phyloP scores from a whole-genome alignment of 2,329 filamentous ascomycete genomes.

The Xylaria sp. region DNA sequence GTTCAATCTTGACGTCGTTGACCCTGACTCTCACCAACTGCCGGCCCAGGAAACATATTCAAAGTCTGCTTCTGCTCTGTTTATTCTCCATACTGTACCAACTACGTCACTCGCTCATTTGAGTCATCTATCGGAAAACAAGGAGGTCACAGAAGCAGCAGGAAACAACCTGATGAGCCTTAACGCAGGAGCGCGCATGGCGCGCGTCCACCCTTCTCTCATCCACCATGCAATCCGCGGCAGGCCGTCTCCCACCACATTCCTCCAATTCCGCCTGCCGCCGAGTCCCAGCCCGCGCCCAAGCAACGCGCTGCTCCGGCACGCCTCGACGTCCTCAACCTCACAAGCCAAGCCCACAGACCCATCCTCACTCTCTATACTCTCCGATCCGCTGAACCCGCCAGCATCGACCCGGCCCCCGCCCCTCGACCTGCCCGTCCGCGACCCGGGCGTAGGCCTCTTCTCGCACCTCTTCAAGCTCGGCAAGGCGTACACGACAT shows the following conservation, averaged over 20 bases:
- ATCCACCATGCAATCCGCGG: slow-evolving; percentile 8
- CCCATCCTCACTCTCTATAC: neutral
- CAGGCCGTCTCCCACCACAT: neutral
- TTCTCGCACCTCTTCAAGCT: slow-evolving; percentile 62
- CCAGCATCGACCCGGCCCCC: slow-evolving; percentile 76
- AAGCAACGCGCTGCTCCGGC: neutral
- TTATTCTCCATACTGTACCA: neutral
- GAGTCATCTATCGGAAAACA: neutral
- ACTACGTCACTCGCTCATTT: neutral
- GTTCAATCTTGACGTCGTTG: slow-evolving; percentile 13
- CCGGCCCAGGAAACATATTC: too few relatives aligned
- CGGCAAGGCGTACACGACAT: slow-evolving; percentile 77
- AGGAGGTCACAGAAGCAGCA: too few relatives aligned
- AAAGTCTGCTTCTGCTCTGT: neutral
- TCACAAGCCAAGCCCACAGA: neutral
- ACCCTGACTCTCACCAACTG: too few relatives aligned
- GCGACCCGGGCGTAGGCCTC: slow-evolving; percentile 51
- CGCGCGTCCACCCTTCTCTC: slow-evolving; percentile 29
- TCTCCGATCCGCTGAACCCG: slow-evolving; percentile 64
- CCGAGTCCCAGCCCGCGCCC: neutral
- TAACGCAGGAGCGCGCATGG: slow-evolving; percentile 33
- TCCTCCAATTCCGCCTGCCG: neutral
- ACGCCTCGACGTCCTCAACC: slow-evolving; percentile 1
- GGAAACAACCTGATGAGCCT: slow-evolving; percentile 32
- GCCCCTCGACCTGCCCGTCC: slow-evolving; percentile 65